phyloP scores from a whole-genome alignment of 352 stramenopile genomes.

The Globisporangium perplexum region DNA sequence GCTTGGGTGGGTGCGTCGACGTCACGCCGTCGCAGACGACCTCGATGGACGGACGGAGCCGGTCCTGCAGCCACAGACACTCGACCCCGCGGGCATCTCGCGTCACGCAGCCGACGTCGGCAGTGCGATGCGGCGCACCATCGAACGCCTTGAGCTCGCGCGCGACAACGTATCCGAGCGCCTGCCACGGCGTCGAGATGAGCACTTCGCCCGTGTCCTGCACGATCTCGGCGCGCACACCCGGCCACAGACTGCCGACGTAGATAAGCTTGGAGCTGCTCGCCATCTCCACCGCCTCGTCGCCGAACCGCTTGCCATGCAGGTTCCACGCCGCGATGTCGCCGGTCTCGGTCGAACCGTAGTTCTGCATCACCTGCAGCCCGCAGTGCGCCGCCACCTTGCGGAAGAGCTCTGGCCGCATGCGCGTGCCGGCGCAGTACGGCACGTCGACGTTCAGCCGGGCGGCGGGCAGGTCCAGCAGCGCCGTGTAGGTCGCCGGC shows the following conservation, averaged over 20 bases:
- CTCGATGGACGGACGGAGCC: constrained; percentile 41
- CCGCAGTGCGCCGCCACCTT: constrained; percentile 50
- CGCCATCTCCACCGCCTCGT: constrained; percentile 34
- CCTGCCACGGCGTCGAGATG: constrained; percentile 80
- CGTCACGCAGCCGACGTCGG: constrained; percentile 38
- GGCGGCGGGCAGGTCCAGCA: constrained; percentile 42
- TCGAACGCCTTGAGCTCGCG: constrained; percentile 37
- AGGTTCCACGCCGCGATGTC: constrained; percentile 70
- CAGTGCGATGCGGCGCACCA: constrained; percentile 38
- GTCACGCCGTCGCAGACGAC: constrained; percentile 25
- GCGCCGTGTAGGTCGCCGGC: constrained; percentile 69
- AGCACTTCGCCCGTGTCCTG: constrained; percentile 52
- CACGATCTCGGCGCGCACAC: constrained; percentile 36
- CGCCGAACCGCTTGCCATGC: constrained; percentile 32
- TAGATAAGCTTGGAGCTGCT: constrained; percentile 31
- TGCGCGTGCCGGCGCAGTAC: constrained; percentile 63
- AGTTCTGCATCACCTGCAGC: constrained; percentile 81
- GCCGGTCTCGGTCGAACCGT: constrained; percentile 80
- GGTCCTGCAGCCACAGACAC: constrained; percentile 63
- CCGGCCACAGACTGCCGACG: constrained; percentile 66
- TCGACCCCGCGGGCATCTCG: constrained; percentile 15
- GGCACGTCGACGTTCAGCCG: constrained; percentile 58
- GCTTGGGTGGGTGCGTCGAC: constrained; percentile 18
- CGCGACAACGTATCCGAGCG: constrained; percentile 62
- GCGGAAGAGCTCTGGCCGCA: constrained; percentile 50